Percentiles rank a stretch among this genome's conserved stretches.
Evolutionary conservation across 2,329 filamentous ascomycete species (phyloP).

Genomic region (Colletotrichum acutatum): DNA sequence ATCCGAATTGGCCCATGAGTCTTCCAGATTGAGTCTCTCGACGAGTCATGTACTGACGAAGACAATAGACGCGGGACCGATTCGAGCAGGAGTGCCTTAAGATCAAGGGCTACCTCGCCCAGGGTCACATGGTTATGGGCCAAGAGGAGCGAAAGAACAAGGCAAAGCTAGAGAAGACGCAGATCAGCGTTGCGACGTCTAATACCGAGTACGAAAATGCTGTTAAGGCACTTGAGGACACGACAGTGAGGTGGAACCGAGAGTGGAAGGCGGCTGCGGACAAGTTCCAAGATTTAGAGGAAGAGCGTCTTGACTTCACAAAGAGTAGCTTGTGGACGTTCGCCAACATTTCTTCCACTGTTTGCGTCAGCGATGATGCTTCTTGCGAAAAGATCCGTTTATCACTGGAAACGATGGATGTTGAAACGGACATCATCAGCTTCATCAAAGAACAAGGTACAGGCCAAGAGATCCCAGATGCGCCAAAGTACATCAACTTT

Average conservation of each 20-base stretch:
- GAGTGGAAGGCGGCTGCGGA: constrained; percentile 98
- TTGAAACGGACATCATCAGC: constrained; percentile 89
- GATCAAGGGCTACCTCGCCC: constrained; percentile 97
- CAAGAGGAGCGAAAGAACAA: constrained; percentile 99
- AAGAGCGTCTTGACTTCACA: constrained; percentile 95
- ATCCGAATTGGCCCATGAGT: background rate
- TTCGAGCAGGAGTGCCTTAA: constrained; percentile 98
- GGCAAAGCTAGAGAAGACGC: constrained; percentile 97
- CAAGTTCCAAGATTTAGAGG: constrained; percentile 99
- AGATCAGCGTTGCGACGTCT: constrained; percentile 90
- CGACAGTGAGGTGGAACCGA: constrained; percentile 93
- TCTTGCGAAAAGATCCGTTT: constrained; percentile 97
- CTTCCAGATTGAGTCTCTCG: background rate
- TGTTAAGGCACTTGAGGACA: constrained; percentile 93
- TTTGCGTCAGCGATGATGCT: constrained; percentile 96
- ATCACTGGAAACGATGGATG: constrained; percentile 93
- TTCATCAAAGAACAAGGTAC: constrained; percentile 94
- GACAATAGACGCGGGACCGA: constrained; percentile 79
- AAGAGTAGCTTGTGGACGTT: constrained; percentile 99
- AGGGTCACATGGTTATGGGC: constrained; percentile 99
- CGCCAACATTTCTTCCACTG: constrained; percentile 95
- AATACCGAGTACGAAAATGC: constrained; percentile 95
- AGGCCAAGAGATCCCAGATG: constrained; percentile 96
- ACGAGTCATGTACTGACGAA: constrained; percentile 23
- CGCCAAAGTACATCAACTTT: constrained; percentile 99